Base-by-base conservation (phyloP, 2,329 filamentous ascomycete species). In the Spiromastix sp. region DNA sequence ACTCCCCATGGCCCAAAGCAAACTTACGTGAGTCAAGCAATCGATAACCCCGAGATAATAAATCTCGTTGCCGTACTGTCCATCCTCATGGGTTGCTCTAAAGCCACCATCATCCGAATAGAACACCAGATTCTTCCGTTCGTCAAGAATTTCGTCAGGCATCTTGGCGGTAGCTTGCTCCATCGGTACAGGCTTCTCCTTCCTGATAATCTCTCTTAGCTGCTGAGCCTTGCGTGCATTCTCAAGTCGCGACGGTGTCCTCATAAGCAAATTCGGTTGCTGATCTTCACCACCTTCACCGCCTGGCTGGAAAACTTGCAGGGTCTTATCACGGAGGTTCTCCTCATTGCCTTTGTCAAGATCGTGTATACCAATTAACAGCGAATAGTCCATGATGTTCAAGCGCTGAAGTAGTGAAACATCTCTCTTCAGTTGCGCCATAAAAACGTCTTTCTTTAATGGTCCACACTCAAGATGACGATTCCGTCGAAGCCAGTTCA, bases 31-130 rank as follows among this genome's bases (percentile, higher is more conserved):
- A 49, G 91, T 98, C 50, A 98, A 68, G 59, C 91, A 98, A 61
- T 98, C 91, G 58, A 98, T 98, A 49, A 98, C 93, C 22, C 91
- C 93, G 5, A 98, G 75, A 56, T 98, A 98, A 61, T 98, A 98
- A 27, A 98, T 86, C 61, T 94, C 85, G 36, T 95, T 85, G 2
- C 81, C 87, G 2, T 83, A 77, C 11, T 68, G 65, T 43, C 93
- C 81, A 59, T 94, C 79, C 58, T 95, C 86, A 53, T 95, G 86
- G 1, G 91, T 96, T 9, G 91, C 89, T 47, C 80, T 73, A 60
- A 95, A 86, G 3, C 91, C 91, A 32, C 91, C 91, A 53, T 96
- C 89, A 47, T 96, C 89, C 39, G 80, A 77, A 56, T 94, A 95
- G 59, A 96, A 98, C 45, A 89, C 77, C 46, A 86, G 81, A 34